Evolutionary conservation across 169 alveolate species (phyloP), one percentile per base, ranked within the genome.

Genomic region (Plasmodium yoelii): DNA sequence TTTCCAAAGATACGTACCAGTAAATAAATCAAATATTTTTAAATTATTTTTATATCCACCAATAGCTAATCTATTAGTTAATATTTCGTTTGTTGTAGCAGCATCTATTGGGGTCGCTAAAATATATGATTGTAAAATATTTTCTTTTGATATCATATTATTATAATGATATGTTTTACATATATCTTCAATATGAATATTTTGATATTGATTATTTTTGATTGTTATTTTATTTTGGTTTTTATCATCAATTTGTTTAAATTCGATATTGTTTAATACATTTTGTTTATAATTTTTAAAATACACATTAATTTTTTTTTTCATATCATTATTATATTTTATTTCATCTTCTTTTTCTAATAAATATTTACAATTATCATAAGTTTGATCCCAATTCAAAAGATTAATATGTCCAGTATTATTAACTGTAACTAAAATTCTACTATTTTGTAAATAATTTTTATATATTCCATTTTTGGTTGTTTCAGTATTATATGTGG

Each of bases 1-100:
- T 26, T 63, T 91, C 96, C 96, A 93, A 2, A 93, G 73, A 44
- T 92, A 88, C 15, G 18, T 69, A 13, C 94, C 96, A 1, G 93
- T 56, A 84, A 61, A 88, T 51, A 93, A 39, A 60, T 93, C 96
- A 55, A 93, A 80, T 46, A 93, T 67, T 46, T 88, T 68, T 49
- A 93, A 93, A 15, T 92, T 73, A n/a, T 68, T 65, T 69, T 82
- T 84, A 22, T 73, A 88, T 2, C 96, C 94, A 2, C 94, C 96
- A 22, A 93, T 60, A 44, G 92, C 91, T 19, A 93, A 65, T 63
- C 96, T 34, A 60, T 93, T 91, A 42, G 90, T 80, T 86, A 93
- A 42, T 65, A 93, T 44, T 22, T 89, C 80, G 73, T 91, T 91
- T 34, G 68, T 56, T 47, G 70, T 39, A 10, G 89, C 94, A 10